Percentiles rank a stretch among this genome's conserved stretches.
These are phyloP conservation scores for Globisporangium middletonii DNA, from an alignment of 352 stramenopile species.

Conservation along the genomic window DNA sequence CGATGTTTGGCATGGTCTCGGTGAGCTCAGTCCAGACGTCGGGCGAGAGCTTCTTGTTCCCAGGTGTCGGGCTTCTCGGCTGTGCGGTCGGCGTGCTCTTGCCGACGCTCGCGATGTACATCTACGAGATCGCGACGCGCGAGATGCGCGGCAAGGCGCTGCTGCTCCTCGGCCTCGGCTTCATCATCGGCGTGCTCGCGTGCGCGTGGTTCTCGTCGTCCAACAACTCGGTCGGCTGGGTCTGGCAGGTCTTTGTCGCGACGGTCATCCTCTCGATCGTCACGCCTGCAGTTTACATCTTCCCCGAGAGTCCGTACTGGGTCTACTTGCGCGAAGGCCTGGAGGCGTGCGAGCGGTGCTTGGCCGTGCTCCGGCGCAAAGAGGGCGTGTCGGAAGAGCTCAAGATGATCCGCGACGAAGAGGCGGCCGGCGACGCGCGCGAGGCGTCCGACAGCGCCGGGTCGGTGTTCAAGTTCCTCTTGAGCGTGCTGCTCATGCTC, in stretches of 20 bases:
- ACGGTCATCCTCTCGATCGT: conserved; percentile 74
- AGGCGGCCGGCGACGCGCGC: conserved; percentile 53
- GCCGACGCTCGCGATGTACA: conserved; percentile 74
- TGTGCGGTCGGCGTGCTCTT: conserved; percentile 55
- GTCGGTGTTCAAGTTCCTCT: conserved; percentile 54
- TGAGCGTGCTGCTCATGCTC: conserved; percentile 64
- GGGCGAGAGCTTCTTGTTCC: conserved; percentile 50
- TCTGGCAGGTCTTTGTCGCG: conserved; percentile 82
- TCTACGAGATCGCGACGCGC: conserved; percentile 81
- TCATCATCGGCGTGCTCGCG: conserved; percentile 55
- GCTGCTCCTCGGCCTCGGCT: conserved; percentile 64
- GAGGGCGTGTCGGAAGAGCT: conserved; percentile 69
- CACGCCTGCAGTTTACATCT: conserved; percentile 79
- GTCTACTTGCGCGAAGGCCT: conserved; percentile 72
- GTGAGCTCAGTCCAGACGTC: conserved; percentile 51
- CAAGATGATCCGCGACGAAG: conserved; percentile 71
- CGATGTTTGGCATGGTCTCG: conserved; percentile 63
- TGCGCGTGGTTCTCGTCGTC: conserved; percentile 65
- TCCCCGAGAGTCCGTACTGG: conserved; percentile 83
- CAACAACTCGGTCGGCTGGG: conserved; percentile 70
- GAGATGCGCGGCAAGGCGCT: conserved; percentile 81
- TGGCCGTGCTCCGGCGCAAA: conserved; percentile 72
- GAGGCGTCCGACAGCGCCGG: conserved; percentile 23
- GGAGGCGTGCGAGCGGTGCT: conserved; percentile 64
- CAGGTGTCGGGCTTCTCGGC: conserved; percentile 58